phyloP scores from a whole-genome alignment of 768 basidiomycete genomes.

The Leucosporidium yakuticum region DNA sequence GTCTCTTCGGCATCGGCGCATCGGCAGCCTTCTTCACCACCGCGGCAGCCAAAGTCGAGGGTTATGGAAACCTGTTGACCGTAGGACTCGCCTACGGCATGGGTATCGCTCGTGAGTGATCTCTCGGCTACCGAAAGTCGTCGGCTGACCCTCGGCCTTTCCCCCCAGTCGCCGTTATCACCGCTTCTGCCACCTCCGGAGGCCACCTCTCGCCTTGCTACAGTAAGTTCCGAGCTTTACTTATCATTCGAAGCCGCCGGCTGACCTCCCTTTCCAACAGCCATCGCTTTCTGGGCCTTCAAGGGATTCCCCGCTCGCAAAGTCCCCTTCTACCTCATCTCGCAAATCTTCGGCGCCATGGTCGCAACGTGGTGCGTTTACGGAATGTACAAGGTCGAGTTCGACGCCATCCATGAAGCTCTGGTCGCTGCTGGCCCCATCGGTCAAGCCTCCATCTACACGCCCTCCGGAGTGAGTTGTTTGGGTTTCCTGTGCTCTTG shows the following conservation, averaged over 20 bases:
- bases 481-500: not conserved
- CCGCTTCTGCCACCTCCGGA: slow-evolving; percentile 52
- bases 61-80: slow-evolving; percentile 54
- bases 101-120: slow-evolving; percentile 48
- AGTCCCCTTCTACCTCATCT: slow-evolving; percentile 67
- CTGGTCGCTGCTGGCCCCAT: slow-evolving; percentile 12
- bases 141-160: not conserved
- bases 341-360: slow-evolving; percentile 63
- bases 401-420: slow-evolving; percentile 39
- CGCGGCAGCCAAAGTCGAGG: slow-evolving; percentile 46
- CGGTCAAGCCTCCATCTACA: not conserved
- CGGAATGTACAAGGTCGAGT: slow-evolving; percentile 55
- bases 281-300: slow-evolving; percentile 61
- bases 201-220: slow-evolving; percentile 64
- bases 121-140: not conserved
- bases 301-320: slow-evolving; percentile 74
- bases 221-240: slow-evolving; percentile 39
- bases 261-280: not conserved
- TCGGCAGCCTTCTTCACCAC: slow-evolving; percentile 53
- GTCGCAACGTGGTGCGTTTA: slow-evolving; percentile 59
- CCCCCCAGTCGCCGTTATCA: slow-evolving; percentile 48
- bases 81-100: slow-evolving; percentile 57
- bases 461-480: slow-evolving; percentile 20
- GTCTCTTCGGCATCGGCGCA: slow-evolving; percentile 58
- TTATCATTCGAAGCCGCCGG: no score